Base-by-base conservation (phyloP, 495 filamentous ascomycete species). In the Trichoderma virens region DNA sequence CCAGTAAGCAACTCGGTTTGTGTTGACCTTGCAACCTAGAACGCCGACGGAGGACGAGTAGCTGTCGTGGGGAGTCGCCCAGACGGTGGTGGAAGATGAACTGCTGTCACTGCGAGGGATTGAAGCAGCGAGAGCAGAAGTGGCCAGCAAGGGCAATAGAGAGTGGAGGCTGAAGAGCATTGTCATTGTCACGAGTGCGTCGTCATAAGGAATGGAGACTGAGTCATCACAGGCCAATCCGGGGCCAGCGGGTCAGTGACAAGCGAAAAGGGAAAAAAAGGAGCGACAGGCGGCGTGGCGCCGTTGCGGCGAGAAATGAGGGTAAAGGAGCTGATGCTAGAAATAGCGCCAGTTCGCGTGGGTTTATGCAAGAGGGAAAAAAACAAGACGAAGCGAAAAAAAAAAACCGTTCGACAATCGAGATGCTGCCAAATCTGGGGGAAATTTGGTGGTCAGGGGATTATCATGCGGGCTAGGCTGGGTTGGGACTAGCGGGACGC, bases 11-110 rank as follows among this genome's bases (percentile, higher is more conserved):
- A 80, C 69, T 51, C 77, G 75, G 62, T 81, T 72, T 9, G 78
- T 79, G 70, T 81, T 67, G 47, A 81, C 69, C 59, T 81, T 79
- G 73, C 79, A 81, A 32, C 79, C 79, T 43, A 80, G 74, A 1
- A 81, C 79, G 62, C 79, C 79, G 56, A 80, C 69, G 3, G 78
- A 80, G 3, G 77, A 80, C 0, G 78, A 80, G 64, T 78, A 81
- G 62, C 74, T 76, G 64, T 80, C 79, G 67, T 81, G 79, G 27
- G 79, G 79, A n/a, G 79, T 81, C 14, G 67, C 78, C 74, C 74
- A 80, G 16, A 79, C 75, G 27, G 77, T 76, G 34, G 72, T 74
- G 62, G 69, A 70, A 61, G 62, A 27, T 11, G 31, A 31, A 31
- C 31, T 16, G 31, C 32, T 38, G 59, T 23, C 28, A n/a, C 23